Conservation (phyloP, 495 filamentous ascomycete genomes). For the Glonium stellatum region DNA sequence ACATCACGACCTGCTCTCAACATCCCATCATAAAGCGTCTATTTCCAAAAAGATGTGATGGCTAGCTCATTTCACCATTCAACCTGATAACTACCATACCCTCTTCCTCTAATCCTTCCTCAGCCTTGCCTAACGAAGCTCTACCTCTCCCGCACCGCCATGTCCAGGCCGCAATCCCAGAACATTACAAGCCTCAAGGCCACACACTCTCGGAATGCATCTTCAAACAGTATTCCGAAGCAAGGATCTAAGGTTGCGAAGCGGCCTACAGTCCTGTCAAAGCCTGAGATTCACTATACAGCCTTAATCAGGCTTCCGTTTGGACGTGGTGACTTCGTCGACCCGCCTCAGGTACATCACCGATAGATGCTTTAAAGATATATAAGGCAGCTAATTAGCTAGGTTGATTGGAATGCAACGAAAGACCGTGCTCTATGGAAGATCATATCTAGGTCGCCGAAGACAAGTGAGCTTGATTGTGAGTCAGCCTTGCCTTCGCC, state of each 20-base stretch:
- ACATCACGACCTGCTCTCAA: no score
- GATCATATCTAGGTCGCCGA: slow-evolving; percentile 66
- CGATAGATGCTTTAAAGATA: background rate
- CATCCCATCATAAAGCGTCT: no score
- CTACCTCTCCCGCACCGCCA: background rate
- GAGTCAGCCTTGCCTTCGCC: slow-evolving; percentile 29
- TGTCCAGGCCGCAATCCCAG: background rate
- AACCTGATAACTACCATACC: no score
- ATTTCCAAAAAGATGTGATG: no score
- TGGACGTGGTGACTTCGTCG: slow-evolving; percentile 75
- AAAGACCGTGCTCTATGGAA: slow-evolving; percentile 92
- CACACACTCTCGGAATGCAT: background rate
- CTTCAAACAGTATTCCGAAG: background rate
- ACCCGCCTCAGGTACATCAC: slow-evolving; percentile 68
- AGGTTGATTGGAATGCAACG: slow-evolving; percentile 65
- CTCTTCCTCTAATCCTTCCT: background rate
- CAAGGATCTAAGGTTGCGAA: background rate
- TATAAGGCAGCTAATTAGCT: slow-evolving; percentile 13
- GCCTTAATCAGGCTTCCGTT: slow-evolving; percentile 86
- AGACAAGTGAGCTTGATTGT: slow-evolving; percentile 78
- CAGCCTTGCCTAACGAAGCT: background rate
- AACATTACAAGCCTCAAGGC: background rate
- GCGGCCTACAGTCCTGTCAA: background rate
- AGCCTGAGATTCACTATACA: slow-evolving; percentile 48
- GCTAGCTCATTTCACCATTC: no score